Evolutionary conservation across 108 stramenopile species (phyloP).

Genomic region (Nannochloropsis gaditana): DNA sequence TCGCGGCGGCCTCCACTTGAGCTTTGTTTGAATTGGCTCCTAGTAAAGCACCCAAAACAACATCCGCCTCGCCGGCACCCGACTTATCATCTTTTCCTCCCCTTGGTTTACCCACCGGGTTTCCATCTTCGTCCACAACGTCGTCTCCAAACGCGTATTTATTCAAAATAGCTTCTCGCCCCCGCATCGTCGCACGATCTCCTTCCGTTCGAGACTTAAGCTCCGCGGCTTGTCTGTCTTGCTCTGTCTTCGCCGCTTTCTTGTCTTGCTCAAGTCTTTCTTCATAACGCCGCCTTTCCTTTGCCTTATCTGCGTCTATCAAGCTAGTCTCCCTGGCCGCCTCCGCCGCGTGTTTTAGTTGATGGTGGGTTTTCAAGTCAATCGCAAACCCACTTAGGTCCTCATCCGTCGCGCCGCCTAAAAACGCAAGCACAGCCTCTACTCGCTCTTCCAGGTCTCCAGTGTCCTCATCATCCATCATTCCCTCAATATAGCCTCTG

Average conservation of each 20-base stretch:
- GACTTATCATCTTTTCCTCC: background rate
- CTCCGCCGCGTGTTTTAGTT: background rate
- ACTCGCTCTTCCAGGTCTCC: background rate
- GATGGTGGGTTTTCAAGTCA: background rate
- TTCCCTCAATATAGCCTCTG: background rate
- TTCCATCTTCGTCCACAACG: constrained; percentile 10
- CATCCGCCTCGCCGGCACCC: background rate
- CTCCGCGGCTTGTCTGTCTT: background rate
- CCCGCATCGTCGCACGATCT: background rate
- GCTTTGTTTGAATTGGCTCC: background rate
- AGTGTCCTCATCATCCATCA: background rate
- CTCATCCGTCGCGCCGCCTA: background rate
- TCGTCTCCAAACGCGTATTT: background rate
- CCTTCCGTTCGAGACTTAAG: background rate
- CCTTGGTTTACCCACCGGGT: background rate
- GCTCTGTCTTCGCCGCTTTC: background rate
- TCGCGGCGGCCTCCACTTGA: constrained; percentile 4
- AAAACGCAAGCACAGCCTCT: background rate
- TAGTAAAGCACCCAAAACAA: background rate
- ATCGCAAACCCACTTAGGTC: background rate
- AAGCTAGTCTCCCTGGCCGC: background rate
- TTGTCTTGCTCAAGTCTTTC: constrained; percentile 10
- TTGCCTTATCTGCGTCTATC: constrained; percentile 19
- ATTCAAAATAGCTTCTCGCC: background rate
- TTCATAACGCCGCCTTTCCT: constrained; percentile 19